Percentiles rank a stretch among this genome's conserved stretches.
Conservation (phyloP, 352 stramenopile species). For the Phytophthora capsici region DNA sequence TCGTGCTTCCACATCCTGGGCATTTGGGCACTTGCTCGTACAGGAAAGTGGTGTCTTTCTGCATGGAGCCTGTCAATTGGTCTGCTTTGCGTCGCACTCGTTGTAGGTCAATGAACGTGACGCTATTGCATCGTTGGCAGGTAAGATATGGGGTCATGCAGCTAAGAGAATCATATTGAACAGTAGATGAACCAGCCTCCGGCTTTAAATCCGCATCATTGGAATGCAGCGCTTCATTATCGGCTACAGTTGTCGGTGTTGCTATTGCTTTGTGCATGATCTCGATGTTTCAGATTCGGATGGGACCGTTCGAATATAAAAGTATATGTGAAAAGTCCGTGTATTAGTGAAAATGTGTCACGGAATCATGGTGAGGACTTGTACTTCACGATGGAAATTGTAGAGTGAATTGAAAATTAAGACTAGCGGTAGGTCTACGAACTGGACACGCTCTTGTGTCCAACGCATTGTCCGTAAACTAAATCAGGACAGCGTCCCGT, state of each 20-base stretch:
- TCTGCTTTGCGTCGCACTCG: constrained; percentile 47
- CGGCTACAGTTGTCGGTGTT: neutral
- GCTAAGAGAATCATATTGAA: constrained; percentile 28
- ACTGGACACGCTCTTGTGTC: too few relatives aligned
- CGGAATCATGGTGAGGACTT: too few relatives aligned
- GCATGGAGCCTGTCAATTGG: constrained; percentile 15
- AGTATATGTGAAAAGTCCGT: too few relatives aligned
- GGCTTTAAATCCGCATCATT: constrained; percentile 1
- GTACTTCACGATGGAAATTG: too few relatives aligned
- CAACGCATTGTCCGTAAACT: too few relatives aligned
- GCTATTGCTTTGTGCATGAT: constrained; percentile 10
- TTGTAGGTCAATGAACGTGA: constrained; percentile 76
- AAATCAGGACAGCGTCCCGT: too few relatives aligned
- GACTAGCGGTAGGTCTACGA: too few relatives aligned
- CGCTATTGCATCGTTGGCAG: constrained; percentile 78
- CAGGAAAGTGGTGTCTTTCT: constrained; percentile 18
- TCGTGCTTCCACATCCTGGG: constrained; percentile 67
- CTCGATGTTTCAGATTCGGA: neutral
- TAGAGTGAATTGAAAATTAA: too few relatives aligned
- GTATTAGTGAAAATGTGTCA: too few relatives aligned
- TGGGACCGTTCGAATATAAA: constrained; percentile 18
- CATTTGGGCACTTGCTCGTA: constrained; percentile 74
- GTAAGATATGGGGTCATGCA: constrained; percentile 77
- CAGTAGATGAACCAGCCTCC: neutral
- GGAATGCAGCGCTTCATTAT: neutral